phyloP scores from a whole-genome alignment of 2,329 filamentous ascomycete species.

The Hypoxylon rubiginosum region DNA sequence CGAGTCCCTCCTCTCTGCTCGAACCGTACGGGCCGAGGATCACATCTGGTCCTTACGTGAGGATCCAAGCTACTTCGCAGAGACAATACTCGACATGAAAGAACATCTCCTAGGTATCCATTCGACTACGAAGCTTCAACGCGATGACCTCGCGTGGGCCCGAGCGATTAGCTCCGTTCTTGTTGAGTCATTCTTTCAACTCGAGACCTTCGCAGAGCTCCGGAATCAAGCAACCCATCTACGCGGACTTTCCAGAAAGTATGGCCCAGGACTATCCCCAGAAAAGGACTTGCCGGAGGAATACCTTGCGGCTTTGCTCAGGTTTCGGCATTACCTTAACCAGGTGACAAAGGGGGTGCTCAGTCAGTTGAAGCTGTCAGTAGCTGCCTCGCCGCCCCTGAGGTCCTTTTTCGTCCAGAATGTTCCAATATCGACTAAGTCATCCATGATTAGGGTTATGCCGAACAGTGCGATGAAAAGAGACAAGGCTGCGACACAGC shows the following conservation, averaged over 20 bases:
- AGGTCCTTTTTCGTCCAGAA: constrained; percentile 53
- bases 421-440: constrained; percentile 41
- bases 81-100: constrained; percentile 56
- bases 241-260: constrained; percentile 51
- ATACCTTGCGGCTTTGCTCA: constrained; percentile 56
- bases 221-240: constrained; percentile 50
- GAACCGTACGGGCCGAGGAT: constrained; percentile 61
- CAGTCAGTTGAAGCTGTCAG: constrained; percentile 44
- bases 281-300: constrained; percentile 55
- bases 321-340: constrained; percentile 55
- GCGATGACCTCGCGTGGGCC: constrained; percentile 54
- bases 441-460: constrained; percentile 40
- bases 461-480: constrained; percentile 36
- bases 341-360: constrained; percentile 52
- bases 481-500: constrained; percentile 42
- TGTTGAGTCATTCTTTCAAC: constrained; percentile 50
- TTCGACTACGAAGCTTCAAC: constrained; percentile 34
- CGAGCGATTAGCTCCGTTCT: constrained; percentile 55
- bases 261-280: constrained; percentile 51
- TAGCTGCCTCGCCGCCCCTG: constrained; percentile 58
- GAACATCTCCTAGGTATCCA: constrained; percentile 61
- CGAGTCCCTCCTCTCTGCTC: constrained; percentile 59
- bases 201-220: constrained; percentile 58
- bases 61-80: constrained; percentile 69
- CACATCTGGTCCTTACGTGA: constrained; percentile 69